These are phyloP conservation scores for Rhododendron kiyosumense DNA, from an alignment of 148 eudicot genomes.

Conservation along the genomic window DNA sequence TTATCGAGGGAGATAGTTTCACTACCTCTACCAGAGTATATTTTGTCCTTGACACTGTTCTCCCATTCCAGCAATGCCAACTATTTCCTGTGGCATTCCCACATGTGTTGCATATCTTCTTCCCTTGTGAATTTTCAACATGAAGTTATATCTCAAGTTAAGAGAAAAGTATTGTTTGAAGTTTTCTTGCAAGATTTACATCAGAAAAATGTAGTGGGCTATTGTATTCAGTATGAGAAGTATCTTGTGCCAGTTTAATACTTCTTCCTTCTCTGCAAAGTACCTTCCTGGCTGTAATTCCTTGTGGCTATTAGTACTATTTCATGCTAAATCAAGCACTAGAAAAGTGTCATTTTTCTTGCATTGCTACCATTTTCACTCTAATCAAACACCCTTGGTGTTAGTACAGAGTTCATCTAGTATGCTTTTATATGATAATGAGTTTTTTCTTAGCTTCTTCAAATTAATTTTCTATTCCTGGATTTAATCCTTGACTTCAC, in stretches of 20 bases:
- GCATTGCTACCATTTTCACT: neutral
- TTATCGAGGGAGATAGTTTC: neutral
- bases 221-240: neutral
- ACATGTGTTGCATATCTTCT: neutral
- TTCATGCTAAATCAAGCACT: neutral
- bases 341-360: neutral
- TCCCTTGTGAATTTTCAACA: neutral
- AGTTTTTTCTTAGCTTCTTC: neutral
- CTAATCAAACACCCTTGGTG: neutral
- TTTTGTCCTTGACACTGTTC: neutral
- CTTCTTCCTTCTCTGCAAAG: neutral
- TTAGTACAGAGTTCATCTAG: neutral
- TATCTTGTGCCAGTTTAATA: neutral
- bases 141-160: neutral
- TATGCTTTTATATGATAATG: slow-evolving; percentile 1
- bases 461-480: neutral
- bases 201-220: neutral
- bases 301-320: neutral
- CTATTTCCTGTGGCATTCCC: neutral
- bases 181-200: neutral
- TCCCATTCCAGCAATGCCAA: neutral
- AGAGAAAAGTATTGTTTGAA: neutral
- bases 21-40: neutral
- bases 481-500: neutral
- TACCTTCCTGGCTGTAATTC: neutral